Evolutionary conservation across 805 yeast genomes (phyloP).

Genomic region (Barnettozyma wickerhamii): DNA sequence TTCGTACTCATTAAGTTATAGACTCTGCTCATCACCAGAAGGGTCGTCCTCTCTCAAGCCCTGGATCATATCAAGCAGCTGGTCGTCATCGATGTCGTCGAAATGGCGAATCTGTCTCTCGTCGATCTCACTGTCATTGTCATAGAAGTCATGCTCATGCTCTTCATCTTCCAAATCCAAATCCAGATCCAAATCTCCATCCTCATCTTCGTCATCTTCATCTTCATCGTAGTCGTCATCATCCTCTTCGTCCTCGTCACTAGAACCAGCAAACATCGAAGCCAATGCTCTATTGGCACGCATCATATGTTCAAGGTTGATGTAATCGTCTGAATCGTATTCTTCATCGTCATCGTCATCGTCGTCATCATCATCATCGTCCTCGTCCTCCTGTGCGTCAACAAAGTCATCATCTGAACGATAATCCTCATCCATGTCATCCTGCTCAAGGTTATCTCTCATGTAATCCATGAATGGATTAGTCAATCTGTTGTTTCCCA

Average conservation of each 20-base stretch:
- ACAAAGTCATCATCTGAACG: slow-evolving; percentile 1
- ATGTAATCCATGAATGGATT: background rate
- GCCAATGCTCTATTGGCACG: background rate
- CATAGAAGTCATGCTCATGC: background rate
- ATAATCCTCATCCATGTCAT: slow-evolving; percentile 1
- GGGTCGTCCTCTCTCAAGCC: background rate
- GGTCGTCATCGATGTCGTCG: slow-evolving; percentile 2
- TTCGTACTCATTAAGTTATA: too few relatives aligned
- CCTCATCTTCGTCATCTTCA: too few relatives aligned
- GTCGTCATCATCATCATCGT: slow-evolving; percentile 2
- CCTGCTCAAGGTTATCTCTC: background rate
- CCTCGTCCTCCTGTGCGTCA: background rate
- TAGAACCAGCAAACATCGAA: slow-evolving; percentile 1
- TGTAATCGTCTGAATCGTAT: background rate
- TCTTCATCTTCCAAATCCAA: background rate
- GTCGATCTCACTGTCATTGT: background rate
- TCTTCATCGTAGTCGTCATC: background rate
- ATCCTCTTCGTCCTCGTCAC: slow-evolving; percentile 1
- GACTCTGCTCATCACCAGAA: background rate
- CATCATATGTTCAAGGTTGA: background rate
- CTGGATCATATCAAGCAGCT: background rate
- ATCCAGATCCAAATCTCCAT: slow-evolving; percentile 1
- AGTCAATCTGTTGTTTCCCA: background rate
- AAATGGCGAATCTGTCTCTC: slow-evolving; percentile 1
- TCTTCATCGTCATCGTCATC: slow-evolving; percentile 4